phyloP scores from a whole-genome alignment of 2,329 filamentous ascomycete genomes.

The Hymenoscyphus repandus region DNA sequence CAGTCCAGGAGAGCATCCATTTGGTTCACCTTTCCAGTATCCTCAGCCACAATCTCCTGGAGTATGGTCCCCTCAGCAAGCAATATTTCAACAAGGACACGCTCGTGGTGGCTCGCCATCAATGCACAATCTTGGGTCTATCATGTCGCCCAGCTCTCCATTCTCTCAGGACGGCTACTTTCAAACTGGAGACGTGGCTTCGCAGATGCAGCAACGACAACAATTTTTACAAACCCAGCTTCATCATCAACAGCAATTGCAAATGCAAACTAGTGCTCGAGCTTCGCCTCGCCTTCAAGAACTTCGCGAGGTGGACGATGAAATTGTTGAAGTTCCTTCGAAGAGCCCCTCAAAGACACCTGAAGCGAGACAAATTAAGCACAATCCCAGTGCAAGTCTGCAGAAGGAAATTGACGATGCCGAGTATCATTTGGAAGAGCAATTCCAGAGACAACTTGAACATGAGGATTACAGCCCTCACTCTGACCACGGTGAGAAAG shows the following conservation, averaged over 20 bases:
- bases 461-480: constrained; percentile 72
- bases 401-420: constrained; percentile 82
- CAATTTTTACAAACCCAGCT: constrained; percentile 47
- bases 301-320: constrained; percentile 69
- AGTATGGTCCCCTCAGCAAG: constrained; percentile 52
- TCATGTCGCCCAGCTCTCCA: constrained; percentile 62
- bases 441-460: constrained; percentile 72
- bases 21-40: constrained; percentile 63
- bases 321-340: constrained; percentile 32
- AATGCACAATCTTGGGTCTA: constrained; percentile 45
- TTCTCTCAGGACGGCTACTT: constrained; percentile 41
- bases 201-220: constrained; percentile 44
- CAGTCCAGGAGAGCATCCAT: constrained; percentile 50
- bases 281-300: constrained; percentile 63
- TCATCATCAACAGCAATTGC: constrained; percentile 40
- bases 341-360: constrained; percentile 52
- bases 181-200: constrained; percentile 33
- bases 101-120: constrained; percentile 61
- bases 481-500: constrained; percentile 30
- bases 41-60: constrained; percentile 56
- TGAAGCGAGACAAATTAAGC: constrained; percentile 55
- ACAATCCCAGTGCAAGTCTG: constrained; percentile 71
- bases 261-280: constrained; percentile 36
- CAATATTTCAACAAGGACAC: constrained; percentile 46
- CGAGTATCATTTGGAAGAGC: constrained; percentile 78